These are phyloP conservation scores for Starmerella asiatica DNA, from an alignment of 805 yeast genomes.

Conservation along the genomic window DNA sequence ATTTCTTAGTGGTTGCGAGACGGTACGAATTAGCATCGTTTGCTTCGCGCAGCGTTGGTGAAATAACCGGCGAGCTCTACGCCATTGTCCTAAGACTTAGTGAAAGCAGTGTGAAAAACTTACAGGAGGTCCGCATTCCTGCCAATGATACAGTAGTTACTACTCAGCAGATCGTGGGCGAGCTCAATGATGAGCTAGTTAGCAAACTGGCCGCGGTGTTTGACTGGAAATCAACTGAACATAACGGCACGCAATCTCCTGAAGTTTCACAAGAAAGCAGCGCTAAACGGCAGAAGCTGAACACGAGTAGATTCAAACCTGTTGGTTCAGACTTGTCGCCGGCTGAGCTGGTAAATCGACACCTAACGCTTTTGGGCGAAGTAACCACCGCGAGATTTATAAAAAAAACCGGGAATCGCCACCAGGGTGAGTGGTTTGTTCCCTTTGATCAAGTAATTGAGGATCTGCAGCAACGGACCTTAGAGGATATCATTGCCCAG, in stretches of 20 bases:
- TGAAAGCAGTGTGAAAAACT: slow-evolving; percentile 31
- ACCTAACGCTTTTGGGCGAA: slow-evolving; percentile 51
- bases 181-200: slow-evolving; percentile 4
- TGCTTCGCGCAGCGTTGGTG: slow-evolving; percentile 57
- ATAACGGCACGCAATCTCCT: neutral
- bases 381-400: slow-evolving; percentile 45
- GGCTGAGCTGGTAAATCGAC: slow-evolving; percentile 38
- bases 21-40: slow-evolving; percentile 48
- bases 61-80: slow-evolving; percentile 52
- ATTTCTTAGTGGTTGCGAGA: slow-evolving; percentile 57
- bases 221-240: neutral
- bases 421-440: slow-evolving; percentile 33
- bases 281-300: slow-evolving; percentile 13
- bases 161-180: slow-evolving; percentile 12
- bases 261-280: slow-evolving; percentile 3
- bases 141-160: slow-evolving; percentile 18
- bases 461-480: slow-evolving; percentile 23
- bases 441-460: slow-evolving; percentile 25
- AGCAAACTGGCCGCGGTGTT: slow-evolving; percentile 13
- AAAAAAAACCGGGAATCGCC: slow-evolving; percentile 40
- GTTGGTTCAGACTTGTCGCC: slow-evolving; percentile 6
- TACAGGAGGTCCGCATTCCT: slow-evolving; percentile 23
- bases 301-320: slow-evolving; percentile 23
- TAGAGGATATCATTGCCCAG: slow-evolving; percentile 27
- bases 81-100: slow-evolving; percentile 40